Evolutionary conservation across 2,329 filamentous ascomycete genomes (phyloP).

Genomic region (Colletotrichum sp.): DNA sequence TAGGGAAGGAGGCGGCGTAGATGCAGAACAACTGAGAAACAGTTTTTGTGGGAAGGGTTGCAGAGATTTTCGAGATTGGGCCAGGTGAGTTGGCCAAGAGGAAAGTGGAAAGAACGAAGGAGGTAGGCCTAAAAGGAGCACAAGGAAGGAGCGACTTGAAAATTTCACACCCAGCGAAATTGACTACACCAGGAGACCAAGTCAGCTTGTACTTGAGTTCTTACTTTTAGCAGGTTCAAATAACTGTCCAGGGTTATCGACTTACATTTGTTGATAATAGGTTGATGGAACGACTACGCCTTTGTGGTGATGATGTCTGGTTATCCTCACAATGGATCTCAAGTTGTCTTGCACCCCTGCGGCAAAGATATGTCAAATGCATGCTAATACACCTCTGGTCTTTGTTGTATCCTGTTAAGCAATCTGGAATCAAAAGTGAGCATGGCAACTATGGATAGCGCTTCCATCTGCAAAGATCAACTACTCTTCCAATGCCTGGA

Average conservation of each 20-base stretch:
- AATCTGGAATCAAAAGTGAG: not conserved
- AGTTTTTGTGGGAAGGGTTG: not conserved
- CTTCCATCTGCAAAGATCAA: not conserved
- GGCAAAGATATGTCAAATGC: not conserved
- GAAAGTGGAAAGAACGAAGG: not conserved
- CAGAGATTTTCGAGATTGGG: not conserved
- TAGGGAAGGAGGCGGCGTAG: not conserved
- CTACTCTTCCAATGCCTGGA: not conserved
- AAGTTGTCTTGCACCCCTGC: not conserved
- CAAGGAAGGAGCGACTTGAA: not conserved
- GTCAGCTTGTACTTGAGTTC: not conserved
- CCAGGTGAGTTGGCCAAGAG: not conserved
- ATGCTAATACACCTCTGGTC: not conserved
- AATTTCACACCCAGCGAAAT: not conserved
- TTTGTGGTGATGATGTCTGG: not conserved
- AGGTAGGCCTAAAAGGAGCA: not conserved
- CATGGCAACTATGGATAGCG: not conserved
- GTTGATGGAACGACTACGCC: not conserved
- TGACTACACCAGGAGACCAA: not conserved
- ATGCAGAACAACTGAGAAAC: not conserved
- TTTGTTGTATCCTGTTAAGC: not conserved
- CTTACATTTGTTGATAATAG: not conserved
- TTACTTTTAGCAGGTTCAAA: not conserved
- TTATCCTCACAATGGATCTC: not conserved
- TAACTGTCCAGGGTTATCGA: not conserved